Evolutionary conservation across 2,329 filamentous ascomycete genomes (phyloP).

Genomic region (Neonectria neomacrospora): DNA sequence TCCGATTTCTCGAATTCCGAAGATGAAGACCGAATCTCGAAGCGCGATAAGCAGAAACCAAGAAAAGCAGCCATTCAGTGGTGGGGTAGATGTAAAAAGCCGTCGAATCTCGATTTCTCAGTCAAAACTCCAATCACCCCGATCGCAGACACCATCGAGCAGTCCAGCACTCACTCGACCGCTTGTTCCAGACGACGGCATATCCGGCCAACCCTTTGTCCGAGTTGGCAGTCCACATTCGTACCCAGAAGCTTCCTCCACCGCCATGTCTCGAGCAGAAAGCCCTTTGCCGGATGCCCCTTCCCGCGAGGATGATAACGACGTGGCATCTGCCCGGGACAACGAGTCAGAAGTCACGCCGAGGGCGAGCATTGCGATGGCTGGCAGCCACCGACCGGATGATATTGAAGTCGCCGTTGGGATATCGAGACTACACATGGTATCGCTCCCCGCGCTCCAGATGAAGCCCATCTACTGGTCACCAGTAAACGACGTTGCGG

Average conservation of each 20-base stretch:
- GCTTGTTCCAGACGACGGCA: constrained; percentile 57
- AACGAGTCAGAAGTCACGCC: constrained; percentile 20
- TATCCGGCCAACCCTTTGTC: constrained; percentile 65
- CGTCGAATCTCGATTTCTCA: constrained; percentile 37
- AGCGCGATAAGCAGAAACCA: constrained; percentile 28
- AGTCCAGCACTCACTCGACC: constrained; percentile 37
- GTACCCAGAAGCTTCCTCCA: constrained; percentile 34
- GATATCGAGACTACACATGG: constrained; percentile 88
- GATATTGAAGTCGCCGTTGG: constrained; percentile 80
- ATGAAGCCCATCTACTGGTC: constrained; percentile 99
- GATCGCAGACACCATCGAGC: constrained; percentile 38
- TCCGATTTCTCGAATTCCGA: constrained; percentile 38
- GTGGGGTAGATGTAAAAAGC: constrained; percentile 28
- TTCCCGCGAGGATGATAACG: constrained; percentile 18
- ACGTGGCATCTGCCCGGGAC: constrained; percentile 18
- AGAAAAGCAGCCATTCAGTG: constrained; percentile 23
- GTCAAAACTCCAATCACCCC: constrained; percentile 32
- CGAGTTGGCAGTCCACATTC: constrained; percentile 55
- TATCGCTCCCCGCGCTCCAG: constrained; percentile 81
- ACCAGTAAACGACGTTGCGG: constrained; percentile 87
- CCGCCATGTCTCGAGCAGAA: constrained; percentile 13
- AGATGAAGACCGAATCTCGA: constrained; percentile 31
- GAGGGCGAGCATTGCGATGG: constrained; percentile 9
- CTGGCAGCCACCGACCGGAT: constrained; percentile 39
- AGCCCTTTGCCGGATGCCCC: constrained; percentile 17